phyloP scores from a whole-genome alignment of 1,284 basidiomycete species.

The Golubevia pallescens region DNA sequence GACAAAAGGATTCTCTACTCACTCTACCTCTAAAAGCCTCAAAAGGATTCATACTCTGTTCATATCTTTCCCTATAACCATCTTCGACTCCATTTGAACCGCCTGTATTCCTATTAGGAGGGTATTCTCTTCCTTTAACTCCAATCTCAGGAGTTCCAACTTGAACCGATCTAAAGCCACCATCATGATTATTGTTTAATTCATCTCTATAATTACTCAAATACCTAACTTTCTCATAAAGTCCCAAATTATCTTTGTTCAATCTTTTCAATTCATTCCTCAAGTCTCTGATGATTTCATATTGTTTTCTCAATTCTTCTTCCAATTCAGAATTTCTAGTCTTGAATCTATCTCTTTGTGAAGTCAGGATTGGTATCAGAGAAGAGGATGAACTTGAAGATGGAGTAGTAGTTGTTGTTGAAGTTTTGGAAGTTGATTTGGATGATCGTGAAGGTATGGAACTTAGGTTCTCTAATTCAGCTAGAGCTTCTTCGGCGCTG shows the following conservation, averaged over 20 bases:
- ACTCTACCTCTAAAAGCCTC: slow-evolving; percentile 93
- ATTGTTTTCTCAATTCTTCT: slow-evolving; percentile 68
- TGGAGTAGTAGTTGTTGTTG: slow-evolving; percentile 7
- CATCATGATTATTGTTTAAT: neutral
- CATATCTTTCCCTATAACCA: slow-evolving; percentile 87
- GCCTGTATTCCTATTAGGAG: slow-evolving; percentile 1
- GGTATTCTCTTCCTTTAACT: slow-evolving; percentile 88
- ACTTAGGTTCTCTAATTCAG: slow-evolving; percentile 12
- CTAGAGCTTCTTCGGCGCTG: slow-evolving; percentile 17
- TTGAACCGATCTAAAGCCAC: slow-evolving; percentile 66
- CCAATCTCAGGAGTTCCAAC: slow-evolving; percentile 84
- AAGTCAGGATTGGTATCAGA: slow-evolving; percentile 77
- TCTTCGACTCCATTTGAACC: slow-evolving; percentile 94
- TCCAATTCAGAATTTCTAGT: slow-evolving; percentile 95
- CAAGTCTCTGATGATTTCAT: slow-evolving; percentile 8
- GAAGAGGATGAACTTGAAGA: slow-evolving; percentile 12
- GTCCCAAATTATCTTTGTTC: slow-evolving; percentile 46
- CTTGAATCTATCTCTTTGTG: slow-evolving; percentile 92
- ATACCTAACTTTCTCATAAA: slow-evolving; percentile 60
- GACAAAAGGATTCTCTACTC: too few relatives aligned
- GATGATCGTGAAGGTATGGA: slow-evolving; percentile 1
- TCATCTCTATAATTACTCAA: slow-evolving; percentile 70
- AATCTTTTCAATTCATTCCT: slow-evolving; percentile 47
- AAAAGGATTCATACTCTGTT: slow-evolving; percentile 96
- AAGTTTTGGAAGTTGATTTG: slow-evolving; percentile 8